phyloP scores from a whole-genome alignment of 1,284 basidiomycete genomes.

The Pulchroboletus neoregius region DNA sequence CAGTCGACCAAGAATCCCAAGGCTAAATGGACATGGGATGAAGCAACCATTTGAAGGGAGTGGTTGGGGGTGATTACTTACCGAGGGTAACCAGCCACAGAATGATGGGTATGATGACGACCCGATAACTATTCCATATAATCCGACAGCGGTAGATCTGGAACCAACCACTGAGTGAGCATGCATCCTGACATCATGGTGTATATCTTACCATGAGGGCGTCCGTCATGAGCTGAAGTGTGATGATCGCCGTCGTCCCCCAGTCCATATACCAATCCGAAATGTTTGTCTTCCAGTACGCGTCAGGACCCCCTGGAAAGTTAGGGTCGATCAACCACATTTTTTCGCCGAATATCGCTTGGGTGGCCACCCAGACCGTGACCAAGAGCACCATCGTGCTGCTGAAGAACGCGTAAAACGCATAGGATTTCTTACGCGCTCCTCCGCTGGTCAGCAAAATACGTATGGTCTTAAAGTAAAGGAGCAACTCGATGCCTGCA shows the following conservation, averaged over 20 bases:
- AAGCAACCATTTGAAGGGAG: background rate
- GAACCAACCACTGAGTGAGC: background rate
- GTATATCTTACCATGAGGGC: constrained; percentile 23
- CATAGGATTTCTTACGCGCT: constrained; percentile 4
- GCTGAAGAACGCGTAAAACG: constrained; percentile 22
- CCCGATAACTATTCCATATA: constrained; percentile 14
- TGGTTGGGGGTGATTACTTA: constrained; percentile 8
- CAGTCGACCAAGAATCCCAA: constrained; percentile 19
- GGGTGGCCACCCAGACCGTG: constrained; percentile 22
- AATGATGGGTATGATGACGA: constrained; percentile 14
- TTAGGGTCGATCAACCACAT: constrained; percentile 18
- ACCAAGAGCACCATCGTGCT: constrained; percentile 19
- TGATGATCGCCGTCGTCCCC: constrained; percentile 6
- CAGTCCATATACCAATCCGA: constrained; percentile 25
- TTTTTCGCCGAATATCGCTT: constrained; percentile 16
- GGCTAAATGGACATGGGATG: constrained; percentile 8
- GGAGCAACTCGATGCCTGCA: constrained; percentile 21
- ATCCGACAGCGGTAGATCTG: constrained; percentile 25
- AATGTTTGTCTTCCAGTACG: constrained; percentile 13
- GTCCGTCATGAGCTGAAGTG: constrained; percentile 29
- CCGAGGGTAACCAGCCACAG: constrained; percentile 28
- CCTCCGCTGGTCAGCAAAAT: constrained; percentile 8
- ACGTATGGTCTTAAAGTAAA: constrained; percentile 24
- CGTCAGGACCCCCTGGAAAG: constrained; percentile 18
- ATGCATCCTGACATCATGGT: background rate